Evolutionary conservation across 768 basidiomycete genomes (phyloP), one percentile per base, ranked within the genome.

Genomic region (Termitomyces sp.): DNA sequence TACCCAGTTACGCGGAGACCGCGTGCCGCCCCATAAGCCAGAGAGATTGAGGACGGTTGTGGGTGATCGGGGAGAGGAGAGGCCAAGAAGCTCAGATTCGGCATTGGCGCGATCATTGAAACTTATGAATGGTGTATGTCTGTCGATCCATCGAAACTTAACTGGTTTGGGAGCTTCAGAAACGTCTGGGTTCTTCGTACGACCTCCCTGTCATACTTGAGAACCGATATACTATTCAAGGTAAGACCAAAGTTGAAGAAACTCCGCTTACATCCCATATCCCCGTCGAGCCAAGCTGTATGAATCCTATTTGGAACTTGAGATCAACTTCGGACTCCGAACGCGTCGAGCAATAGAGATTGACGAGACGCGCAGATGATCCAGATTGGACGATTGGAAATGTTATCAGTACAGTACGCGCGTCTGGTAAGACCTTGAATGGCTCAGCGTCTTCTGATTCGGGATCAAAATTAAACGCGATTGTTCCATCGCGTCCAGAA

Each of bases 1-100:
- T 6, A 87, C 74, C 77, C 79, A 86, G 61, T 83, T 81, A 34
- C 71, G 70, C 16, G 74, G 67, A 5, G 72, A 67, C 10, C 86
- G 75, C 7, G 68, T 58, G 1, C 81, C 83, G 21, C 86, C 85
- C 82, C 83, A 87, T 8, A 88, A 70, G 0, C 85, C 86, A 8
- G 77, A 70, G 27, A 88, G 79, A 61, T 86, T 79, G 34, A 88
- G 72, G 1, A 88, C 81, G 1, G 80, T 80, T 1, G 81, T 79
- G 1, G 68, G 71, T n/a, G 67, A 61, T 0, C 60, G 51, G 0
- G 72, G 67, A 0, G 58, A 45, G 5, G 75, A 73, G 16, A 84
- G 63, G 0, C 69, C 65, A 10, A 86, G 73, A 12, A 86, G 72
- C 68, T 85, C 84, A 8, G 71, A 70, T 59, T 87, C 86, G 1